Evolutionary conservation across 345 rosid genomes (phyloP), one percentile per base, ranked within the genome.

Genomic region (thale cress (Arabidopsis thaliana)): DNA sequence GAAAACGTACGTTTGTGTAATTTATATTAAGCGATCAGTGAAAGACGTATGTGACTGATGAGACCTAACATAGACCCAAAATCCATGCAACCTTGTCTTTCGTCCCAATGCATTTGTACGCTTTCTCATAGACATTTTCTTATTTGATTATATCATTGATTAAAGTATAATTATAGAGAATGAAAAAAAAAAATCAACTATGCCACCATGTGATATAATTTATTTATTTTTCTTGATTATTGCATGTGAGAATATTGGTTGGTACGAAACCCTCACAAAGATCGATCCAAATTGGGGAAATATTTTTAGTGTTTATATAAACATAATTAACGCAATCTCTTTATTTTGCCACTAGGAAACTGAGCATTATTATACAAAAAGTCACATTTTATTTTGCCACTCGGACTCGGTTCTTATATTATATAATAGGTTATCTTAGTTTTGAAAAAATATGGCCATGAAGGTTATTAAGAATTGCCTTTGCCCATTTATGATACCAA

Each of bases 101-200:
- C 74, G 74, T 85, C 85, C 76, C 88, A 67, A 83, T 80, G 87
- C 83, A 40, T 16, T 84, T 88, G 91, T 84, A 84, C 55, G 33
- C 33, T 66, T 82, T 53, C 78, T 63, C 42, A 42, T 85, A 68
- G 82, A 71, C 84, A 77, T 65, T 53, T 59, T 38, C 66, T 49
- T 65, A 22, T 34, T 46, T 51, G 38, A 38, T 37, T 7, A 23
- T 4, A 22, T 16, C 20, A 16, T 51, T 24, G 0, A 22, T 20
- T 4, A 3, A 33, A 28, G 3, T 24, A 45, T 60, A 60, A 12
- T 12, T 40, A 40, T 33, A 9, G 7, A 20, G 28, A 36, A 34
- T 34, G 2, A 13, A 34, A 28, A 30, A 8, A 34, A 12, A 41
- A 36, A 5, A 46, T 50, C 56, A 50, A 46, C 11, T 30, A 32